These are phyloP conservation scores for Hylodesmum podocarpum DNA, from an alignment of 306 rosid species.

Conservation along the genomic window DNA sequence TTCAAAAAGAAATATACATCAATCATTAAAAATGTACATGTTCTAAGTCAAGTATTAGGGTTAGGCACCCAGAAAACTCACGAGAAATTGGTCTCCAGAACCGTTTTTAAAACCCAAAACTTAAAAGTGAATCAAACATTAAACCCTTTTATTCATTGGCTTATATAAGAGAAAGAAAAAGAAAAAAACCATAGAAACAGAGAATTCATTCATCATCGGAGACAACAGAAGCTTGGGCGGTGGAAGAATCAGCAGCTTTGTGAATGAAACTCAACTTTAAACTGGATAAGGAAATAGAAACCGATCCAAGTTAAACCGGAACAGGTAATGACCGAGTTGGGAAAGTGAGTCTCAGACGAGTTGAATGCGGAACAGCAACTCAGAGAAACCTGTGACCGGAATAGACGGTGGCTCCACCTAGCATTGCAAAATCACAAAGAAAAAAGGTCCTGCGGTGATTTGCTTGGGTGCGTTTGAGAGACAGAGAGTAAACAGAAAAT, in stretches of 20 bases:
- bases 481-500: not conserved
- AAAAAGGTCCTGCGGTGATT: too few species aligned
- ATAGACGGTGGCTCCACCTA: conserved; percentile 35
- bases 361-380: conserved; percentile 17
- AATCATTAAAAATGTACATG: too few species aligned
- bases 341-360: conserved; percentile 34
- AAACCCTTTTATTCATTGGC: too few species aligned
- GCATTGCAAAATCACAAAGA: conserved; percentile 21
- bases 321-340: conserved; percentile 11
- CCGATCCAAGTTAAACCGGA: not conserved
- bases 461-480: too few species aligned
- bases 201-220: conserved; percentile 68
- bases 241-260: conserved; percentile 63
- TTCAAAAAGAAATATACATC: too few species aligned
- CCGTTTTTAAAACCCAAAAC: too few species aligned
- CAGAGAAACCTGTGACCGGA: conserved; percentile 33
- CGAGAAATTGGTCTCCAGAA: too few species aligned
- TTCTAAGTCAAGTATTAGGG: too few species aligned
- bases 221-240: conserved; percentile 44
- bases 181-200: conserved; percentile 60
- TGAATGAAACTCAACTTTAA: conserved; percentile 26
- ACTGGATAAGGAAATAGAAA: not conserved
- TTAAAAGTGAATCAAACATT: too few species aligned
- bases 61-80: too few species aligned
- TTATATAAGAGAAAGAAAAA: too few species aligned